phyloP scores from a whole-genome alignment of 306 rosid species.

The Abrus precatorius region DNA sequence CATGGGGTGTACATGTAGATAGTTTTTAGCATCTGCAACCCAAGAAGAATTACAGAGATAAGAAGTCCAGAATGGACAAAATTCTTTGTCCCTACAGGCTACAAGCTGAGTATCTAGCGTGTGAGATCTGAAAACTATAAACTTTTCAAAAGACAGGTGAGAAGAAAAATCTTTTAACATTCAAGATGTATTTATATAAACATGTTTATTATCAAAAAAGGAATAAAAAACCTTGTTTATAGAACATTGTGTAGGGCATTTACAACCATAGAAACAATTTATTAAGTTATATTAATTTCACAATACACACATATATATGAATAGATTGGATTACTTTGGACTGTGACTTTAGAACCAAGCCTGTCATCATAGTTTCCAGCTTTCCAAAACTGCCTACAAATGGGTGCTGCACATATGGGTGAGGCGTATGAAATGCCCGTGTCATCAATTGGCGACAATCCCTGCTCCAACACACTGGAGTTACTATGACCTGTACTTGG shows the following conservation, averaged over 20 bases:
- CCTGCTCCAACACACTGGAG: conserved; percentile 79
- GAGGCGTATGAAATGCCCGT: conserved; percentile 65
- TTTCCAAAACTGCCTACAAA: conserved; percentile 91
- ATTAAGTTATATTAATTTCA: conserved; percentile 28
- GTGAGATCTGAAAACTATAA: conserved; percentile 33
- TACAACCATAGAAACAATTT: conserved; percentile 32
- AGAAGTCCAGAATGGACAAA: conserved; percentile 35
- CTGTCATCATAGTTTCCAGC: conserved; percentile 80
- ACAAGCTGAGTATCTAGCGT: conserved; percentile 19
- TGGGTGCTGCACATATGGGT: conserved; percentile 67
- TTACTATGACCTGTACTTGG: conserved; percentile 68
- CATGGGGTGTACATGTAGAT: conserved; percentile 82
- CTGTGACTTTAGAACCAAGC: conserved; percentile 59
- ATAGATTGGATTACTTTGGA: conserved; percentile 67
- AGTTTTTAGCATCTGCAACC: conserved; percentile 71
- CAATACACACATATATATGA: neutral
- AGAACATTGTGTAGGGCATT: conserved; percentile 7
- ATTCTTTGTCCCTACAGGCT: conserved; percentile 10
- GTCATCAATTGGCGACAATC: conserved; percentile 69
- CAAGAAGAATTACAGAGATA: conserved; percentile 29
- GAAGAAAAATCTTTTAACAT: conserved; percentile 21
- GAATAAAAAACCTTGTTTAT: neutral
- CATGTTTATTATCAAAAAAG: neutral
- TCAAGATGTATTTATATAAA: conserved; percentile 3
- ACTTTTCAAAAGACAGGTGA: neutral